Evolutionary conservation across 345 rosid genomes (phyloP).

Genomic region (Melaleuca alternifolia): DNA sequence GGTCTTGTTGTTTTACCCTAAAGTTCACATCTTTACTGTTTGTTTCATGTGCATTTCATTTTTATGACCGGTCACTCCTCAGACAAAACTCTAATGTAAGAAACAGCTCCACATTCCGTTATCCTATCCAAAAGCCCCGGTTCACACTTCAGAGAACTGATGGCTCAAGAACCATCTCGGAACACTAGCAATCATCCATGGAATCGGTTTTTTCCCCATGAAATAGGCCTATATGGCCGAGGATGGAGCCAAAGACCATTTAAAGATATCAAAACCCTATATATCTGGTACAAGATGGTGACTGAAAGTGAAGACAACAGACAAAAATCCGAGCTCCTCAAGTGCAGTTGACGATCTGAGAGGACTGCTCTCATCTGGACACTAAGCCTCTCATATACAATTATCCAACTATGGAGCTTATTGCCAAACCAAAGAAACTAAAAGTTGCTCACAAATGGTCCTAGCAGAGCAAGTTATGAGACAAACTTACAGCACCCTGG

Average conservation of each 20-base stretch:
- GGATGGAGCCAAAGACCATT: not conserved
- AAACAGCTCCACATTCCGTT: no score
- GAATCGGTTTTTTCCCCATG: not conserved
- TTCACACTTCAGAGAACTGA: not conserved
- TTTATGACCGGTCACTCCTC: no score
- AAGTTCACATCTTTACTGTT: no score
- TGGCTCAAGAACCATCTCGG: not conserved
- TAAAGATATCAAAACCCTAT: not conserved
- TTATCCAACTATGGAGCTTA: not conserved
- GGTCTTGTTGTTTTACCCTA: no score
- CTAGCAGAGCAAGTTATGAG: not conserved
- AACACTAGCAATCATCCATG: not conserved
- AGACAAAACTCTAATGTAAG: no score
- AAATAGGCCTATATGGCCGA: not conserved
- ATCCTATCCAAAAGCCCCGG: no score
- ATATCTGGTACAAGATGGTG: not conserved
- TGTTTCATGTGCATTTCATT: no score
- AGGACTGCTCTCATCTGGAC: not conserved
- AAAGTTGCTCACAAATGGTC: not conserved
- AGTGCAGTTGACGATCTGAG: not conserved
- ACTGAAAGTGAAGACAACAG: no score
- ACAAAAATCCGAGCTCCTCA: not conserved
- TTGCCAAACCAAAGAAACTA: not conserved
- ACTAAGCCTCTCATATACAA: not conserved
- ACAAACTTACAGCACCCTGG: not conserved